Percentiles rank a stretch among this genome's conserved stretches.
phyloP scores from a whole-genome alignment of 345 rosid genomes.

The Trapa bicornis region DNA sequence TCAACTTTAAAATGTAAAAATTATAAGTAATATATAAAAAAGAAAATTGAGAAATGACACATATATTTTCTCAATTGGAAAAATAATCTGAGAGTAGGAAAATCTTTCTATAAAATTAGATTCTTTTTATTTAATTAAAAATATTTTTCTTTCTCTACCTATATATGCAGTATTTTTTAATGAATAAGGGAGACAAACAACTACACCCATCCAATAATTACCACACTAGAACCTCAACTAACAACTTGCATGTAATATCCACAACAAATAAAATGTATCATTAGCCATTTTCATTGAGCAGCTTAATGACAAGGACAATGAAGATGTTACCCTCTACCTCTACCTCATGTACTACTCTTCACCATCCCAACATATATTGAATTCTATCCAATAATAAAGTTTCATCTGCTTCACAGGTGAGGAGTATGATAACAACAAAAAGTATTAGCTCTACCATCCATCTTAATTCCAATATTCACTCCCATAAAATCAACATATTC shows the following conservation, averaged over 20 bases:
- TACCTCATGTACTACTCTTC: background rate
- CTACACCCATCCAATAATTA: slow-evolving; percentile 4
- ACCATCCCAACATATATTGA: background rate
- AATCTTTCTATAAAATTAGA: too few relatives aligned
- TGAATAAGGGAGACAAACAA: slow-evolving; percentile 16
- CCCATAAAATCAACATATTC: slow-evolving; percentile 14
- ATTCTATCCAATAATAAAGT: background rate
- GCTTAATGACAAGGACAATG: slow-evolving; percentile 25
- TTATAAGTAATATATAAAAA: too few relatives aligned
- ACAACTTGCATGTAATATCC: background rate
- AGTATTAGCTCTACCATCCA: background rate
- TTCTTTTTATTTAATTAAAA: background rate
- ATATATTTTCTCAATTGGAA: too few relatives aligned
- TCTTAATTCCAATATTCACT: slow-evolving; percentile 12
- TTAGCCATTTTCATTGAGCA: slow-evolving; percentile 38
- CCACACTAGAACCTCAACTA: background rate
- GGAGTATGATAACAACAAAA: background rate
- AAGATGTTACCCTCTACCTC: background rate
- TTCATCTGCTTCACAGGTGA: background rate
- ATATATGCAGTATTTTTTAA: slow-evolving; percentile 41
- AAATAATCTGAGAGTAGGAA: too few relatives aligned
- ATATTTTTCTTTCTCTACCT: background rate
- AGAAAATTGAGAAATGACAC: too few relatives aligned
- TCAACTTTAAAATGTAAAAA: too few relatives aligned
- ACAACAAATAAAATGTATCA: slow-evolving; percentile 25